Evolutionary conservation across 2,329 filamentous ascomycete species (phyloP).

Genomic region (Cladophialophora bantiana): DNA sequence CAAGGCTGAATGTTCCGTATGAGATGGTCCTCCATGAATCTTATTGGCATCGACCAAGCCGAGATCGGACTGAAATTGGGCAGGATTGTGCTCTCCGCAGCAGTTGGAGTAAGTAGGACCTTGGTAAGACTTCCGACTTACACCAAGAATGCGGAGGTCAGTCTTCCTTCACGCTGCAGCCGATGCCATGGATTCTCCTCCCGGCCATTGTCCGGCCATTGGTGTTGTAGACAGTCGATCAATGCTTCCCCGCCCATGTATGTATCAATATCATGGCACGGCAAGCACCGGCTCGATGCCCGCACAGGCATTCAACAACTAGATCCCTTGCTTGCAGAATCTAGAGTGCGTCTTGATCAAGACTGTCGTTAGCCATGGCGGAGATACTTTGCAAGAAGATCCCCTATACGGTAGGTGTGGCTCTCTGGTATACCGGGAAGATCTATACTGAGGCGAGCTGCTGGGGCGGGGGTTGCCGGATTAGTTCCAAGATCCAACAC

Average conservation of each 20-base stretch:
- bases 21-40: neutral
- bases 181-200: conserved; percentile 9
- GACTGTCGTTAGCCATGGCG: neutral
- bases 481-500: conserved; percentile 24
- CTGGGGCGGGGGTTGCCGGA: too few species aligned
- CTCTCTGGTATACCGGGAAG: neutral
- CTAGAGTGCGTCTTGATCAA: neutral
- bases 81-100: conserved; percentile 1
- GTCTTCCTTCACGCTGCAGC: neutral
- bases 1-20: neutral
- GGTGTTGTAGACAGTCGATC: neutral
- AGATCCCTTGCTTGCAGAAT: neutral
- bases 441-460: neutral
- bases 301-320: neutral
- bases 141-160: conserved; percentile 16
- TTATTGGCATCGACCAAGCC: neutral
- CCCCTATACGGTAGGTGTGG: conserved; percentile 15
- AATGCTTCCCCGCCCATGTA: conserved; percentile 9
- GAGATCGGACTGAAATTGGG: conserved; percentile 2
- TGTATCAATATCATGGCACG: conserved; percentile 1
- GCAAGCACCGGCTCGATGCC: too few species aligned
- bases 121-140: too few species aligned
- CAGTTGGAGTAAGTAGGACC: conserved; percentile 11
- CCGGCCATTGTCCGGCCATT: conserved; percentile 9
- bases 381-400: conserved; percentile 20